A percentile compares a stretch with the other conserved stretches of the same genome.
phyloP scores from a whole-genome alignment of 371 early-diverging fungal genomes.

The Rhizopus sp. region DNA sequence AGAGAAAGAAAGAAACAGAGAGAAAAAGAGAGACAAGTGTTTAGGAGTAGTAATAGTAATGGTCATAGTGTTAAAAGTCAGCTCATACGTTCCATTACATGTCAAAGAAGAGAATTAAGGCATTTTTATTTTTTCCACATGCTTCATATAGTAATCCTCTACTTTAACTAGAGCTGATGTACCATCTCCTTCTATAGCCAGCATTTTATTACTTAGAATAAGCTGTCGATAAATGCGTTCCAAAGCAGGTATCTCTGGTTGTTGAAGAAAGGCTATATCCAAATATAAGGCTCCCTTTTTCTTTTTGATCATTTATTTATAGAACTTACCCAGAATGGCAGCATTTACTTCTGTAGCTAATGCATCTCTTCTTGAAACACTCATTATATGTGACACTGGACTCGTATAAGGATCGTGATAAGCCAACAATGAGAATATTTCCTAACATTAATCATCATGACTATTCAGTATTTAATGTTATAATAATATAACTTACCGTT shows the following conservation, averaged over 20 bases:
- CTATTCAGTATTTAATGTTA: background rate
- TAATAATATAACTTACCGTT: slow-evolving; percentile 19
- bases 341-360: slow-evolving; percentile 73
- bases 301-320: background rate
- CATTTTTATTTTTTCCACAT: background rate
- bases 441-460: slow-evolving; percentile 13
- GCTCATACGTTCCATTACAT: too few species aligned
- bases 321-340: slow-evolving; percentile 65
- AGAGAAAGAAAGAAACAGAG: too few species aligned
- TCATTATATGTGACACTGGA: slow-evolving; percentile 60
- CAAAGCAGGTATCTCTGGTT: slow-evolving; percentile 41
- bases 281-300: background rate
- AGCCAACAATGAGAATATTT: slow-evolving; percentile 77
- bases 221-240: slow-evolving; percentile 49
- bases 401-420: slow-evolving; percentile 67
- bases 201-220: slow-evolving; percentile 34
- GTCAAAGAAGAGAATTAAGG: too few species aligned
- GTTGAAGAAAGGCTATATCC: slow-evolving; percentile 28
- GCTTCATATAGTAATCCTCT: slow-evolving; percentile 12
- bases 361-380: slow-evolving; percentile 30
- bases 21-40: too few species aligned
- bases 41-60: too few species aligned
- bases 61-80: too few species aligned
- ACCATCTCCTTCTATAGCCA: slow-evolving; percentile 34
- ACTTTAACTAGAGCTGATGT: slow-evolving; percentile 36